phyloP scores from a whole-genome alignment of 352 stramenopile species.

The Phytophthora multivora region DNA sequence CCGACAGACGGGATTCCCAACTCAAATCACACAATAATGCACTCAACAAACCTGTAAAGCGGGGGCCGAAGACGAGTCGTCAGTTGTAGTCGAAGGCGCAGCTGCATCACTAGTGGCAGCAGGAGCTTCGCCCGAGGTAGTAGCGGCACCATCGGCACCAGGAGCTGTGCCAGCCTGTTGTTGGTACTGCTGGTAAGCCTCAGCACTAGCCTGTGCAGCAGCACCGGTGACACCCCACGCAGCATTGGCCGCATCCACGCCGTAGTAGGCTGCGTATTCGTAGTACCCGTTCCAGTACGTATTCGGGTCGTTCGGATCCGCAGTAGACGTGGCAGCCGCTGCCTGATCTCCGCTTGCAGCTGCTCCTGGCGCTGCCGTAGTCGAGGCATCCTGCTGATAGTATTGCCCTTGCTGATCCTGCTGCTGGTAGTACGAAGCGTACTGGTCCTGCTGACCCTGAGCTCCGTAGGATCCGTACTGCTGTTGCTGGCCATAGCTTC shows the following conservation, averaged over 20 bases:
- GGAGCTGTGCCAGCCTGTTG: constrained; percentile 46
- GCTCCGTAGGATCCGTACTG: constrained; percentile 44
- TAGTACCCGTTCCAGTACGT: constrained; percentile 91
- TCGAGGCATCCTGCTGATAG: constrained; percentile 54
- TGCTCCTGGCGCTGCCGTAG: constrained; percentile 12
- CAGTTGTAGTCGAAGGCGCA: constrained; percentile 13
- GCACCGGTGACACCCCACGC: constrained; percentile 85
- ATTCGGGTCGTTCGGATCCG: constrained; percentile 87
- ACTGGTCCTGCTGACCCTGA: constrained; percentile 57
- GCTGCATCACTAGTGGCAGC: constrained; percentile 11
- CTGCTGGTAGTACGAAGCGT: constrained; percentile 81
- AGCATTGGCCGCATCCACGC: constrained; percentile 82
- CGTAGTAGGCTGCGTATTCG: constrained; percentile 90
- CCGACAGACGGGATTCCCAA: constrained; percentile 13
- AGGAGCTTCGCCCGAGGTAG: constrained; percentile 9
- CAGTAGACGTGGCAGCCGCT: constrained; percentile 34
- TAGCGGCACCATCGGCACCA: neutral
- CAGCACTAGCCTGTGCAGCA: constrained; percentile 67
- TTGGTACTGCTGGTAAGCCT: constrained; percentile 78
- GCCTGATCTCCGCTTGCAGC: constrained; percentile 21
- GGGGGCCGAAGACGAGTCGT: constrained; percentile 25
- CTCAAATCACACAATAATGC: constrained; percentile 41
- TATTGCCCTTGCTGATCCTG: constrained; percentile 54
- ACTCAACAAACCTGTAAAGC: constrained; percentile 74
- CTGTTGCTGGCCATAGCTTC: constrained; percentile 55